Percentiles rank a stretch among this genome's conserved stretches.
phyloP scores from a whole-genome alignment of 495 filamentous ascomycete species.

The Aspergillus avenaceus region DNA sequence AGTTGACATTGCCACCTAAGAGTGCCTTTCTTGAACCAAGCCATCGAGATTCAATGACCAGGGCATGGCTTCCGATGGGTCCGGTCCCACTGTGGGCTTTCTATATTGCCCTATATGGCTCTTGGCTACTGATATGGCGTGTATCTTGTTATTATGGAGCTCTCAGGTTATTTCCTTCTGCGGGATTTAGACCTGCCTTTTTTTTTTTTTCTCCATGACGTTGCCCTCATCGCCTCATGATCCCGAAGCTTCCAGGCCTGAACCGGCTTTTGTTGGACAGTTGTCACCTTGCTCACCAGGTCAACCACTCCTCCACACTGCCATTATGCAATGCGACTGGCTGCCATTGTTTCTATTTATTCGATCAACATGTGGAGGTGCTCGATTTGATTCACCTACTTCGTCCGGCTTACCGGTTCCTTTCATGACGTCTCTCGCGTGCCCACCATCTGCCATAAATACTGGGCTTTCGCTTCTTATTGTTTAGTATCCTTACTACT shows the following conservation, averaged over 20 bases:
- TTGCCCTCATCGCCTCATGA: slow-evolving; percentile 7
- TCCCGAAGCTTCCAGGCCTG: slow-evolving; percentile 13
- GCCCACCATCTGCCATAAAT: slow-evolving; percentile 21
- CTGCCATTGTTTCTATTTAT: slow-evolving; percentile 13
- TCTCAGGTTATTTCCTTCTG: slow-evolving; percentile 4
- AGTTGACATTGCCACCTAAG: background rate
- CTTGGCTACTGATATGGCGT: slow-evolving; percentile 7
- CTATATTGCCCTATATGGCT: slow-evolving; percentile 10
- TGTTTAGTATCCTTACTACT: slow-evolving; percentile 65
- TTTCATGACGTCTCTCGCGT: slow-evolving; percentile 9
- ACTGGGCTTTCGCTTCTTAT: slow-evolving; percentile 52
- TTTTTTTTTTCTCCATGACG: slow-evolving; percentile 14
- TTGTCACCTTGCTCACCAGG: slow-evolving; percentile 9
- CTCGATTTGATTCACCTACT: slow-evolving; percentile 1
- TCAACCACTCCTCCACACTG: slow-evolving; percentile 1
- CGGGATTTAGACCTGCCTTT: no score
- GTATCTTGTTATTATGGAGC: background rate
- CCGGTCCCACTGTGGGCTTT: slow-evolving; percentile 15
- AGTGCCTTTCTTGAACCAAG: slow-evolving; percentile 10
- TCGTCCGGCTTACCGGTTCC: slow-evolving; percentile 1
- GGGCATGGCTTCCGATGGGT: slow-evolving; percentile 13
- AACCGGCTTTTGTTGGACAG: slow-evolving; percentile 11
- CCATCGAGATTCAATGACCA: slow-evolving; percentile 8
- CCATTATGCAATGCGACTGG: slow-evolving; percentile 4
- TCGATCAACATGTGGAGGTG: slow-evolving; percentile 8